Evolutionary conservation across 495 filamentous ascomycete genomes (phyloP).

Genomic region (Tuber brumale): DNA sequence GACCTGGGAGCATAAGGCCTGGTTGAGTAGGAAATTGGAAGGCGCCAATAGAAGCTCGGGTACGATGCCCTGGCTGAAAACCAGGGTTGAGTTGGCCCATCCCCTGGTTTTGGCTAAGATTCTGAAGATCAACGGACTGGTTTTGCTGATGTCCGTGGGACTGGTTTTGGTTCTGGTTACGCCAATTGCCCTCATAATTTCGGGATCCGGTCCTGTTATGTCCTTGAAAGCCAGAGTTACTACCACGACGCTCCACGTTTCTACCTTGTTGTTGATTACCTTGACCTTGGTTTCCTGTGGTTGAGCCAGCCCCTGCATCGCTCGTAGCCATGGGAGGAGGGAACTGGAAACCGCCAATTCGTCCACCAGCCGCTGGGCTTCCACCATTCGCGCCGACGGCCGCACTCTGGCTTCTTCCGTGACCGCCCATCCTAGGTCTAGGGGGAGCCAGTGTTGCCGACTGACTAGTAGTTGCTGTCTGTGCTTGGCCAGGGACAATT

Average conservation of each 20-base stretch:
- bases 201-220: conserved; percentile 76
- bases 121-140: conserved; percentile 43
- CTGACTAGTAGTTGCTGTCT: conserved; percentile 44
- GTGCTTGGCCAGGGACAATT: conserved; percentile 45
- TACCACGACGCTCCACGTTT: conserved; percentile 46
- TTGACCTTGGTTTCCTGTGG: conserved; percentile 34
- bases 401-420: conserved; percentile 60
- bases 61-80: conserved; percentile 90
- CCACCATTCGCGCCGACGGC: conserved; percentile 52
- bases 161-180: conserved; percentile 66
- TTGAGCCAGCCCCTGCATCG: conserved; percentile 51
- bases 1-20: conserved; percentile 60
- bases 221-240: conserved; percentile 45
- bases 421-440: conserved; percentile 43
- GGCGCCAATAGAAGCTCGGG: conserved; percentile 72
- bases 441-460: conserved; percentile 28
- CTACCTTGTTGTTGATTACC: conserved; percentile 46
- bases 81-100: conserved; percentile 64
- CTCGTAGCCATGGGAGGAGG: conserved; percentile 52
- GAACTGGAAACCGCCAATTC: conserved; percentile 65
- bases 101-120: conserved; percentile 48
- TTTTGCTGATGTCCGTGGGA: conserved; percentile 33
- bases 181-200: conserved; percentile 98
- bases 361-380: conserved; percentile 53
- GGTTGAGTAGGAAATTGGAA: conserved; percentile 93